Evolutionary conservation across 192 early-diverging fungal genomes (phyloP).

Genomic region (Backusella sp.): DNA sequence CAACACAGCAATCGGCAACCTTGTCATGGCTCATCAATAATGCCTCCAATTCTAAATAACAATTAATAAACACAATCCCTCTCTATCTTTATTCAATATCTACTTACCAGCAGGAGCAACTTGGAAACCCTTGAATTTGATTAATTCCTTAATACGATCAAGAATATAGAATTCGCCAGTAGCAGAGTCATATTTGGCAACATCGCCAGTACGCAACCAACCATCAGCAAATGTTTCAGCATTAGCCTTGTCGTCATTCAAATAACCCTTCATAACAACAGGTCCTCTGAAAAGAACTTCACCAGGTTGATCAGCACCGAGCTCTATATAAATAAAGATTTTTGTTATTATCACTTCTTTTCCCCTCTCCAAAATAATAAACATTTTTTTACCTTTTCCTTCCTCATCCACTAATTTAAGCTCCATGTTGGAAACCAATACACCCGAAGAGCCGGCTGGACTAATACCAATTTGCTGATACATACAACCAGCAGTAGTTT

Average conservation of each 20-base stretch:
- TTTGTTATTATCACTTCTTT: not conserved
- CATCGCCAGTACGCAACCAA: constrained; percentile 58
- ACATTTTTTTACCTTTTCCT: constrained; percentile 35
- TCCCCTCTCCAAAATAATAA: too few species aligned
- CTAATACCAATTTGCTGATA: constrained; percentile 10
- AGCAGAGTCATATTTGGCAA: constrained; percentile 50
- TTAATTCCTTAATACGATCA: constrained; percentile 77
- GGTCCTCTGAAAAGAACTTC: constrained; percentile 47
- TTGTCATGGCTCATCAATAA: constrained; percentile 39
- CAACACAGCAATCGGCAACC: constrained; percentile 70
- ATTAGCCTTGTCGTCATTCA: constrained; percentile 47
- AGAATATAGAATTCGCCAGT: constrained; percentile 63
- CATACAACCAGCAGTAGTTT: constrained; percentile 42
- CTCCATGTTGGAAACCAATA: constrained; percentile 40
- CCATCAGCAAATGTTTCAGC: constrained; percentile 39
- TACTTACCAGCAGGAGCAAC: constrained; percentile 61
- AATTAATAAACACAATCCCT: not conserved
- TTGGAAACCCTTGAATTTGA: constrained; percentile 80
- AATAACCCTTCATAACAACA: constrained; percentile 53
- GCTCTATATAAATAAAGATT: constrained; percentile 43
- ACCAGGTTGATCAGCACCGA: constrained; percentile 44
- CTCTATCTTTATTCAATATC: not conserved
- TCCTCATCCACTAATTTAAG: constrained; percentile 48
- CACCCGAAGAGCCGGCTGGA: constrained; percentile 37
- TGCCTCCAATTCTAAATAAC: constrained; percentile 56